Percentiles rank a stretch among this genome's conserved stretches.
These are phyloP conservation scores for Mantamonas sphyraenae DNA, from an alignment of 78 protist species.

Conservation along the genomic window DNA sequence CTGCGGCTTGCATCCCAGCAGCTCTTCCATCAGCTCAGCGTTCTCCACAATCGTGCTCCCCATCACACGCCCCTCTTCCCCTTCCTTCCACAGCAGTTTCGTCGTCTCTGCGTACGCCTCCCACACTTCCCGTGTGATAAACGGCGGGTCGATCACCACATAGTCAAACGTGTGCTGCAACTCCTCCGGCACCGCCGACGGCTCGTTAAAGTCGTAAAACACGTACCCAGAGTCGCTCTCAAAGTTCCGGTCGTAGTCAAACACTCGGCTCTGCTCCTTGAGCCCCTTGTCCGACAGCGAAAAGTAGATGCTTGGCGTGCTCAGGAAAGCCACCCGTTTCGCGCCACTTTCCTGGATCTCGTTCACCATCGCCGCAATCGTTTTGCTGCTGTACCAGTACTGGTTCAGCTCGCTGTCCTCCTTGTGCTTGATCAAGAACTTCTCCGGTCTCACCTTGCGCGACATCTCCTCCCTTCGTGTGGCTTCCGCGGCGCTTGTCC, in stretches of 20 bases:
- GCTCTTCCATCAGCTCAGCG: slow-evolving; percentile 1
- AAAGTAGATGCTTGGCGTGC: slow-evolving; percentile 36
- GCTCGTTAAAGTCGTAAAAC: slow-evolving; percentile 32
- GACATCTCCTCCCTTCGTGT: too few species aligned
- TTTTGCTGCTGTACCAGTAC: slow-evolving; percentile 15
- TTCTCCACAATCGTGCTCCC: slow-evolving; percentile 31
- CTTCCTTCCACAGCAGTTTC: neutral
- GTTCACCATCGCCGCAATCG: slow-evolving; percentile 7
- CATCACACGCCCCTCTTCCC: slow-evolving; percentile 10
- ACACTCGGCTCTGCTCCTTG: neutral
- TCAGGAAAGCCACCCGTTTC: slow-evolving; percentile 23
- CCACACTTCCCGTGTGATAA: slow-evolving; percentile 46
- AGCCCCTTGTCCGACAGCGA: slow-evolving; percentile 8
- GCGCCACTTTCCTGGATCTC: neutral
- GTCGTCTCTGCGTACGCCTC: neutral
- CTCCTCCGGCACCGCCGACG: neutral
- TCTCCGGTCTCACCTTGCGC: too few species aligned
- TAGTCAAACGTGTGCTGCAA: neutral
- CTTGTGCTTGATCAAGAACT: too few species aligned
- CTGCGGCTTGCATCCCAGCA: neutral
- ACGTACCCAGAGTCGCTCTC: slow-evolving; percentile 12
- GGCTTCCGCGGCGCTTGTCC: too few species aligned
- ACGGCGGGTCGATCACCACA: slow-evolving; percentile 49
- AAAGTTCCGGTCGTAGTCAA: slow-evolving; percentile 30
- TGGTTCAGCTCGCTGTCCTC: slow-evolving; percentile 11